These are phyloP conservation scores for Aspergillus melleus DNA, from an alignment of 2,329 filamentous ascomycete genomes.

Conservation along the genomic window DNA sequence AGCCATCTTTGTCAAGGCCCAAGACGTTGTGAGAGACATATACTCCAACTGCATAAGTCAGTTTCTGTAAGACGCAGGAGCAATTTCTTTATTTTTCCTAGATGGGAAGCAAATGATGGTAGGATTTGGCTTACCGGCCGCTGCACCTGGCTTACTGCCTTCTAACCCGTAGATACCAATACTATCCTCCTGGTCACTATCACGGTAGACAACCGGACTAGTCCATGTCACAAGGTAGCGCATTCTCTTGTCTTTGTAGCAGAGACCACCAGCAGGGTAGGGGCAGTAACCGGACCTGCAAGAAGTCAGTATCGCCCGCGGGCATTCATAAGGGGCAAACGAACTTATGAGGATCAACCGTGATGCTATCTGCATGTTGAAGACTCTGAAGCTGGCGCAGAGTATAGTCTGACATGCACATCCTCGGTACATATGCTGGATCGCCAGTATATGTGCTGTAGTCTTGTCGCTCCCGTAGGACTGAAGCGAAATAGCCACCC, in stretches of 20 bases:
- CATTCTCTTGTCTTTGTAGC: conserved; percentile 47
- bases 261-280: conserved; percentile 48
- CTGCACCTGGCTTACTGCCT: conserved; percentile 23
- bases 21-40: not conserved
- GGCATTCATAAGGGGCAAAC: not conserved
- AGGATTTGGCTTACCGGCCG: not conserved
- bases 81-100: not conserved
- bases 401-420: not conserved
- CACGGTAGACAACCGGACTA: conserved; percentile 41
- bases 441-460: not conserved
- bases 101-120: not conserved
- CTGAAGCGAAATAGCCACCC: conserved; percentile 53
- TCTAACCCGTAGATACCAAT: conserved; percentile 49
- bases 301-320: not conserved
- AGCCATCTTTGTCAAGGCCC: not conserved
- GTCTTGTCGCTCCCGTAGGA: conserved; percentile 30
- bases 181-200: conserved; percentile 29
- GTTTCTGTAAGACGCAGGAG: not conserved
- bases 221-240: conserved; percentile 49
- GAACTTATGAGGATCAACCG: not conserved
- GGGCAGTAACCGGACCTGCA: conserved; percentile 44
- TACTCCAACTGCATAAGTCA: not conserved
- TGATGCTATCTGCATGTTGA: not conserved
- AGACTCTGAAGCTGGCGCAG: not conserved
- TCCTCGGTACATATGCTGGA: not conserved